Base-by-base conservation (phyloP, 2,329 filamentous ascomycete genomes). In the Paramyrothecium roridum region DNA sequence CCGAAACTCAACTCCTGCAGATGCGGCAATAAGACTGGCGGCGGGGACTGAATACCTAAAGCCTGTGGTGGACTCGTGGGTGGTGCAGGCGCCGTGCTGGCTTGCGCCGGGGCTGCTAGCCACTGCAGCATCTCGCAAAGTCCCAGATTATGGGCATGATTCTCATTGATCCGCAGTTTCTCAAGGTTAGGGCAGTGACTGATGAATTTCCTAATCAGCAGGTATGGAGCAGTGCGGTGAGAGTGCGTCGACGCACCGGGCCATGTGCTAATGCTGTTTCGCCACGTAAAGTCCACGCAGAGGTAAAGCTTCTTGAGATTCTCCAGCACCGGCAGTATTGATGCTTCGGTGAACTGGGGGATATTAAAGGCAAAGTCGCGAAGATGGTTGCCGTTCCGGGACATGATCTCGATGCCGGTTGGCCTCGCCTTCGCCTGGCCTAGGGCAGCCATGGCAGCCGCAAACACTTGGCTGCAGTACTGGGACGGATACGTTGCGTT, bases 111-210 rank as follows among this genome's bases (percentile, higher is more conserved):
- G 3, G 53, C 51, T 3, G 63, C 68, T 11, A 80, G 63, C 76
- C 70, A 82, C 13, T 61, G 26, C 3, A 82, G 54, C 12, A 82
- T 59, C 1, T 65, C 60, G 0, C 65, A 59, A 2, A 64, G 54
- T 3, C 61, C 54, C 4, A 54, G 19, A 3, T 54, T 19, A 0
- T 55, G 21, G 8, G 33, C 51, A 17, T 58, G 50, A 1, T 55
- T 51, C 19, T 61, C 60, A 60, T 85, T 86, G 47, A 86, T 63
- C 3, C 83, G 76, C 6, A 87, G 70, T 60, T 82, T 77, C 30
- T 73, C 72, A 7, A 87, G 57, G 19, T 79, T 78, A 50, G 57
- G 61, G 34, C 62, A 54, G 17, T 60, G 53, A n/a, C 53, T 49
- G 3, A 70, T 59, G 48, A 70, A 70, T 2, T 52, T 52, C 46